Conservation (phyloP, 345 rosid genomes). For the Arabis alpina region DNA sequence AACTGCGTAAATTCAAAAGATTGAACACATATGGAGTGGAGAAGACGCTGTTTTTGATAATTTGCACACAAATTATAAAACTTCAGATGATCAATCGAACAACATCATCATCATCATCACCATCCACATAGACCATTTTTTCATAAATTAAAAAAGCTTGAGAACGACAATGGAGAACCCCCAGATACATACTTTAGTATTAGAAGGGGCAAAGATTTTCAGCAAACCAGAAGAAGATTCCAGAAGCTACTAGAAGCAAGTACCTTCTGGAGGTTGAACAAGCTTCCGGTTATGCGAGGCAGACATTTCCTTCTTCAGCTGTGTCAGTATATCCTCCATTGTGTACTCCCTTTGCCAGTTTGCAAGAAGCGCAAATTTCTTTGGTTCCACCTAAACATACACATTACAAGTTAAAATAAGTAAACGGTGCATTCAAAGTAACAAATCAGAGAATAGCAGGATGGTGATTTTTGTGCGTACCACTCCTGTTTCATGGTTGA, state of each 20-base stretch:
- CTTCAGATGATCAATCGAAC: conserved; percentile 42
- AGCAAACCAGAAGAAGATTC: conserved; percentile 29
- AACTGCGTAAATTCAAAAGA: conserved; percentile 14
- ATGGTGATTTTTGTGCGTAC: conserved; percentile 43
- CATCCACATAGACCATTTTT: conserved; percentile 36
- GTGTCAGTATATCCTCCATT: conserved; percentile 74
- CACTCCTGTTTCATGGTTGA: conserved; percentile 96
- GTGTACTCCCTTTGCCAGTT: conserved; percentile 83
- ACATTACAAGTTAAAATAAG: background rate
- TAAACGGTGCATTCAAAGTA: background rate
- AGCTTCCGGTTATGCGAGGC: conserved; percentile 75
- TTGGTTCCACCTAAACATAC: conserved; percentile 62
- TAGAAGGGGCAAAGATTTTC: conserved; percentile 29
- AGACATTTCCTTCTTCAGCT: conserved; percentile 84
- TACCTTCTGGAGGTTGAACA: conserved; percentile 86
- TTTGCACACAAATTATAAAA: conserved; percentile 45
- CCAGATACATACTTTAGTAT: conserved; percentile 26
- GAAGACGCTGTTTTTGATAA: conserved; percentile 37
- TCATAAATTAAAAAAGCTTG: conserved; percentile 33
- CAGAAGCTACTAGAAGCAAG: conserved; percentile 65
- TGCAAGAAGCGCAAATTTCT: conserved; percentile 70
- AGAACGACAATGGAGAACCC: conserved; percentile 37
- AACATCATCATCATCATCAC: conserved; percentile 43
- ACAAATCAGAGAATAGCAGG: background rate
- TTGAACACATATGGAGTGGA: conserved; percentile 23